Evolutionary conservation across 2,329 filamentous ascomycete species (phyloP), one percentile per base, ranked within the genome.

Genomic region (Trichoderma hamatum): DNA sequence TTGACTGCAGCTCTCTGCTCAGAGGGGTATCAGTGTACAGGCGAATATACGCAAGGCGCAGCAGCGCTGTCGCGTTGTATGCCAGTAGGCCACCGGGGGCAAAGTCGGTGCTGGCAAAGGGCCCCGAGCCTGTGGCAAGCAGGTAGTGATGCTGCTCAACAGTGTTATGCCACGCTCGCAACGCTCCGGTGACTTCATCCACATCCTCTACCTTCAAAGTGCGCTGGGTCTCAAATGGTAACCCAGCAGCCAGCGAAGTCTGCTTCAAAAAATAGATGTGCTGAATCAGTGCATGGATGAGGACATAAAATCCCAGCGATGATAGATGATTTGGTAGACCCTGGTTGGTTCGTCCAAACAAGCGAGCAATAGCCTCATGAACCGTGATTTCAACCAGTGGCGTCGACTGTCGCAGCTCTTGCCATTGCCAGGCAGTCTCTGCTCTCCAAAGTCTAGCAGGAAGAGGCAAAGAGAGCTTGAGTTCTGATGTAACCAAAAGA

Each of bases 261-360:
- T 90, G 87, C 73, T 90, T 90, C 26, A 91, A 77, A 46, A 92
- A 82, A 75, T 90, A 92, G 19, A 93, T 89, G 71, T 92, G 89
- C 73, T 93, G 90, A 13, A 92, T 85, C 28, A 93, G 77, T 3
- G 89, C 90, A 74, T 92, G 90, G 3, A 93, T 90, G 39, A 93
- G 81, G 9, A 92, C 85, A 72, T 93, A 92, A 73, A 90, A 90
- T 0, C 90, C 90, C 7, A 91, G 78, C 0, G 88, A 87, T 0
- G 86, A 88, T 68, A 88, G 81, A 55, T 84, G 83, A 0, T 82
- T 78, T 1, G 84, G 83, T 0, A 85, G 80, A 0, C 80, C 81
- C 70, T 86, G 83, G 1, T 81, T 80, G 3, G 82, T 79, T 43
- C 87, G 83, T 30, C 85, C 82, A 43, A 90, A 82, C 0, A 90